Base-by-base conservation (phyloP, 169 alveolate genomes). In the Eimeria brunetti region DNA sequence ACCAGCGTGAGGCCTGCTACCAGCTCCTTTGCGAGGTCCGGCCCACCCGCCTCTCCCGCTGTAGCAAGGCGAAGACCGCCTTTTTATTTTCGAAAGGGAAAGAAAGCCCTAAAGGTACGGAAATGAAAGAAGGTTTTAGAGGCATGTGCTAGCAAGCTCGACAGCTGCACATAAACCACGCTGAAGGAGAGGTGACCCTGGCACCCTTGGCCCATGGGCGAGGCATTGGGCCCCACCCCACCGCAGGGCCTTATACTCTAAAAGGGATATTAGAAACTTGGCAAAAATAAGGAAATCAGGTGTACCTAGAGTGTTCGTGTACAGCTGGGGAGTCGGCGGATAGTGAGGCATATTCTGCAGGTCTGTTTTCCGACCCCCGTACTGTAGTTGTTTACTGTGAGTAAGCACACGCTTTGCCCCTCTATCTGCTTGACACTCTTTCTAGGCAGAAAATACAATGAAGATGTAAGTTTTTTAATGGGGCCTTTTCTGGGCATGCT, bases 21-120 rank as follows among this genome's bases (percentile, higher is more conserved):
- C 73, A 71, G 80, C 92, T 85, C 64, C 16, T 85, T 38, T 62
- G 46, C 18, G 90, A 56, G 90, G 90, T 83, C 92, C 51, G 51
- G 75, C 92, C 92, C 62, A 71, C 92, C 80, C 80, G 80, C 92
- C 78, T 60, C 92, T 85, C 92, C 67, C 81, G 92, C 44, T 85
- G 92, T 38, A 49, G 92, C 60, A 85, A 22, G 44, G 64, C 18
- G 81, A 62, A 62, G 62, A 58, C 75, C 46, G 51, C 30, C 2
- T 85, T 69, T 41, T 69, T 58, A 22, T 14, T 60, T 60, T 62
- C 24, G 22, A 38, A 58, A 36, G 58, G 64, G 36, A 44, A 60
- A 49, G 64, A 49, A 24, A 41, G 33, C 92, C 92, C 81, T 30
- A 85, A 85, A 38, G 69, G 64, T 60, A 18, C 33, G 27, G 33